phyloP scores from a whole-genome alignment of 2,329 filamentous ascomycete species.

The Myriangium duriaei region DNA sequence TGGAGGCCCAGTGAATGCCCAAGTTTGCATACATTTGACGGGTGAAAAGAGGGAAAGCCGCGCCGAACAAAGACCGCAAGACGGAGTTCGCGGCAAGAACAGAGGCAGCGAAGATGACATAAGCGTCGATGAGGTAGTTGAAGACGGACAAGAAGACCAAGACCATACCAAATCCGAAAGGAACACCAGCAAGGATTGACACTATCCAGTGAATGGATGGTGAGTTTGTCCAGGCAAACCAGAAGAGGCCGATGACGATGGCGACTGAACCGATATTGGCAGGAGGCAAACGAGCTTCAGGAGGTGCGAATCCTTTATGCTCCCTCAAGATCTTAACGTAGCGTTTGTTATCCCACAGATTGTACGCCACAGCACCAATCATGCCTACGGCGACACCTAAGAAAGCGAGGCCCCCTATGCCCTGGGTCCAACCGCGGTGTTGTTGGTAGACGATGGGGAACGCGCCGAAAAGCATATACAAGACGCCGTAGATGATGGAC shows the following conservation, averaged over 20 bases:
- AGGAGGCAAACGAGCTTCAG: slow-evolving; percentile 52
- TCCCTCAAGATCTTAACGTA: slow-evolving; percentile 36
- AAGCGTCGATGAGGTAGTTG: slow-evolving; percentile 57
- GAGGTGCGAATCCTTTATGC: slow-evolving; percentile 45
- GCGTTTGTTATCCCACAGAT: slow-evolving; percentile 40
- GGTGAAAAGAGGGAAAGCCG: slow-evolving; percentile 69
- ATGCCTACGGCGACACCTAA: slow-evolving; percentile 58
- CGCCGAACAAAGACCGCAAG: slow-evolving; percentile 63
- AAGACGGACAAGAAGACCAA: slow-evolving; percentile 53
- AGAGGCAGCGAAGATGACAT: slow-evolving; percentile 62
- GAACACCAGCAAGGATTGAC: slow-evolving; percentile 37
- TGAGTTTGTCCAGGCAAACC: slow-evolving; percentile 55
- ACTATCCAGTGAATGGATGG: slow-evolving; percentile 45
- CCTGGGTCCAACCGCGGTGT: slow-evolving; percentile 45
- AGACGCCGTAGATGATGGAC: slow-evolving; percentile 43
- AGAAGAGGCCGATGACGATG: slow-evolving; percentile 53
- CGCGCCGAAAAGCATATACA: slow-evolving; percentile 38
- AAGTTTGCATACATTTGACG: slow-evolving; percentile 43
- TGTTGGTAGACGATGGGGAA: slow-evolving; percentile 51
- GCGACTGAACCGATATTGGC: slow-evolving; percentile 49
- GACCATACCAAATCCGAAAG: slow-evolving; percentile 48
- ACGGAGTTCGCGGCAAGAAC: slow-evolving; percentile 69
- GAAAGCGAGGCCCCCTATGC: slow-evolving; percentile 52
- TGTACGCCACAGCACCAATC: slow-evolving; percentile 44
- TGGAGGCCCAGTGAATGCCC: slow-evolving; percentile 65